Percentiles rank a stretch among this genome's conserved stretches.
Conservation (phyloP, 768 basidiomycete genomes). For the Myochromella boudieri region DNA sequence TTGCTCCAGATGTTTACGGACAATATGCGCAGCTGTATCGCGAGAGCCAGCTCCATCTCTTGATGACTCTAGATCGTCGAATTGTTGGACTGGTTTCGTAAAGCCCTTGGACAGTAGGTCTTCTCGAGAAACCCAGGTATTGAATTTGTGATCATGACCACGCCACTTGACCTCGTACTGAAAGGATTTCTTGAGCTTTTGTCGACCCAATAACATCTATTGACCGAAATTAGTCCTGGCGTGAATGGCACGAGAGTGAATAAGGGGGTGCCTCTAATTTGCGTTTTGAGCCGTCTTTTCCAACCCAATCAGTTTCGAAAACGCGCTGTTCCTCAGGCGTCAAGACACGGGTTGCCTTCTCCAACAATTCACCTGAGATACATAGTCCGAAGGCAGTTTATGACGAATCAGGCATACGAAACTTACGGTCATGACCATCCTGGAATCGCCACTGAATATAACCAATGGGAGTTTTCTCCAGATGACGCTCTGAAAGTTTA, state of each 20-base stretch:
- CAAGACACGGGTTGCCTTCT: slow-evolving; percentile 88
- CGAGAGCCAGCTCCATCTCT: slow-evolving; percentile 92
- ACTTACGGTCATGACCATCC: slow-evolving; percentile 92
- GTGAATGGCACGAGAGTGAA: background rate
- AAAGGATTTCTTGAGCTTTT: slow-evolving; percentile 95
- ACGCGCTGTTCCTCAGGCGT: slow-evolving; percentile 81
- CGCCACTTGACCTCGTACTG: slow-evolving; percentile 93
- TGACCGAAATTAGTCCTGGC: slow-evolving; percentile 9
- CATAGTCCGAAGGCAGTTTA: slow-evolving; percentile 7
- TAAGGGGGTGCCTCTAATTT: slow-evolving; percentile 75
- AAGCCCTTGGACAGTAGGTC: slow-evolving; percentile 85
- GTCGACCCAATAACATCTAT: slow-evolving; percentile 87
- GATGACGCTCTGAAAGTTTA: slow-evolving; percentile 67
- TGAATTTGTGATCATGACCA: slow-evolving; percentile 80
- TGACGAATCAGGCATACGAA: background rate
- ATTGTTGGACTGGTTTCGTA: slow-evolving; percentile 87
- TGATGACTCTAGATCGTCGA: slow-evolving; percentile 95
- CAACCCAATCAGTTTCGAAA: slow-evolving; percentile 85
- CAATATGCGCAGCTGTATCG: slow-evolving; percentile 77
- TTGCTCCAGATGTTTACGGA: slow-evolving; percentile 91
- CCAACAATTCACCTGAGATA: slow-evolving; percentile 74
- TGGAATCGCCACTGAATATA: slow-evolving; percentile 99
- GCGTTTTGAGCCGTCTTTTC: slow-evolving; percentile 86
- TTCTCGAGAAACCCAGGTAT: slow-evolving; percentile 91
- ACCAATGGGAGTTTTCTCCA: slow-evolving; percentile 94